Evolutionary conservation across 1,284 basidiomycete genomes (phyloP).

Genomic region (Trichosporon sp.): DNA sequence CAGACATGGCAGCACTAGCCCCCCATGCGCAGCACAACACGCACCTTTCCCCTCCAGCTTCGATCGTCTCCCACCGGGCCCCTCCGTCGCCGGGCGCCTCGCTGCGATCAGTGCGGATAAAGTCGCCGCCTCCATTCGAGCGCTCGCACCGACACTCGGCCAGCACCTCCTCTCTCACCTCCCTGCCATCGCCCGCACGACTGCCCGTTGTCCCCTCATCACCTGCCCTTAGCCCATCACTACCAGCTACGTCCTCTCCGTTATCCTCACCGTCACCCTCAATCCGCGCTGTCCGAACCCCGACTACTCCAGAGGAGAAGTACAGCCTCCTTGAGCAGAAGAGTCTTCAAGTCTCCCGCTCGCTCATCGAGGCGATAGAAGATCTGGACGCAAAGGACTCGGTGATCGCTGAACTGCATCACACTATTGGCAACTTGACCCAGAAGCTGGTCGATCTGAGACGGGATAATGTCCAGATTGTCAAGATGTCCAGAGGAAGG

Average conservation of each 20-base stretch:
- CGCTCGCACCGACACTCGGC: neutral
- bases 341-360: neutral
- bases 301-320: neutral
- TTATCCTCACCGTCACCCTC: neutral
- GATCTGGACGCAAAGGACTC: neutral
- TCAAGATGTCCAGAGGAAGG: neutral
- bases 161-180: neutral
- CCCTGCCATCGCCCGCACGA: neutral
- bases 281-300: neutral
- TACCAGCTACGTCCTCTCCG: neutral
- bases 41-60: neutral
- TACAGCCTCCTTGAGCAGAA: neutral
- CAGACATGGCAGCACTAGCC: neutral
- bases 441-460: neutral
- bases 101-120: neutral
- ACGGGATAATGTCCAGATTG: neutral
- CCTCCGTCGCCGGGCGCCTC: neutral
- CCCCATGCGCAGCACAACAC: neutral
- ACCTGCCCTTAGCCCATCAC: neutral
- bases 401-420: neutral
- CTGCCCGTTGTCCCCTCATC: neutral
- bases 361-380: neutral
- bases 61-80: neutral
- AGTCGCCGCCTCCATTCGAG: neutral
- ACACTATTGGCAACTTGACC: neutral